These are phyloP conservation scores for Mycocentrospora acerina DNA, from an alignment of 2,329 filamentous ascomycete species.

Conservation along the genomic window DNA sequence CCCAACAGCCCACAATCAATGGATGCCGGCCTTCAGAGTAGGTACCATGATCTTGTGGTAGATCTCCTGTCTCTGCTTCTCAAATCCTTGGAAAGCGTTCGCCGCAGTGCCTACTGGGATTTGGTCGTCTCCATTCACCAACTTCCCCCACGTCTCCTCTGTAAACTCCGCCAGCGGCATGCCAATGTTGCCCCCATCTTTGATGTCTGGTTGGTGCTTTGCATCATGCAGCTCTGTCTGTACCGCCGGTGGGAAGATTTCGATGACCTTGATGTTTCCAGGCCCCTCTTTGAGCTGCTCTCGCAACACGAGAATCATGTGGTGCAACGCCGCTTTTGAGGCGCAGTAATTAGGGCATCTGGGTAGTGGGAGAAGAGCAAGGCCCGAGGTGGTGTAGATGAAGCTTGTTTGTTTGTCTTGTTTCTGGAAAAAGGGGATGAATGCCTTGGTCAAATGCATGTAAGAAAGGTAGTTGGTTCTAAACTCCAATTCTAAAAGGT, in stretches of 20 bases:
- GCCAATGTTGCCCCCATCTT: conserved; percentile 52
- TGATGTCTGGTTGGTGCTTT: conserved; percentile 57
- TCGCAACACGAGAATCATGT: conserved; percentile 54
- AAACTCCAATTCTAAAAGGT: conserved; percentile 48
- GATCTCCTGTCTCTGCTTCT: conserved; percentile 50
- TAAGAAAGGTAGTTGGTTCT: conserved; percentile 55
- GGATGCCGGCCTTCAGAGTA: conserved; percentile 6
- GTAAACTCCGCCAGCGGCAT: conserved; percentile 58
- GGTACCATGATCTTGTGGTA: conserved; percentile 26
- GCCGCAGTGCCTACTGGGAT: conserved; percentile 52
- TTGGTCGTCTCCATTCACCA: conserved; percentile 53
- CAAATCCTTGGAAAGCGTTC: conserved; percentile 48
- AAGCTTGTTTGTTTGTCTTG: conserved; percentile 46
- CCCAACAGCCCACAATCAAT: conserved; percentile 1
- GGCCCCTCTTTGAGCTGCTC: conserved; percentile 51
- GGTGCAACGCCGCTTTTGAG: conserved; percentile 57
- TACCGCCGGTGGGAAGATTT: conserved; percentile 58
- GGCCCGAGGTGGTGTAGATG: conserved; percentile 53
- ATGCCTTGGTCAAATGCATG: conserved; percentile 52
- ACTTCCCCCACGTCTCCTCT: conserved; percentile 50
- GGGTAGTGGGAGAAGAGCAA: conserved; percentile 53
- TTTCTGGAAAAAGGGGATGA: conserved; percentile 53
- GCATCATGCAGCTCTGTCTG: conserved; percentile 59
- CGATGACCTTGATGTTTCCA: conserved; percentile 55
- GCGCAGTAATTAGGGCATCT: conserved; percentile 57